Percentiles rank a stretch among this genome's conserved stretches.
These are phyloP conservation scores for Nemania sp. DNA, from an alignment of 2,329 filamentous ascomycete species.

Conservation along the genomic window DNA sequence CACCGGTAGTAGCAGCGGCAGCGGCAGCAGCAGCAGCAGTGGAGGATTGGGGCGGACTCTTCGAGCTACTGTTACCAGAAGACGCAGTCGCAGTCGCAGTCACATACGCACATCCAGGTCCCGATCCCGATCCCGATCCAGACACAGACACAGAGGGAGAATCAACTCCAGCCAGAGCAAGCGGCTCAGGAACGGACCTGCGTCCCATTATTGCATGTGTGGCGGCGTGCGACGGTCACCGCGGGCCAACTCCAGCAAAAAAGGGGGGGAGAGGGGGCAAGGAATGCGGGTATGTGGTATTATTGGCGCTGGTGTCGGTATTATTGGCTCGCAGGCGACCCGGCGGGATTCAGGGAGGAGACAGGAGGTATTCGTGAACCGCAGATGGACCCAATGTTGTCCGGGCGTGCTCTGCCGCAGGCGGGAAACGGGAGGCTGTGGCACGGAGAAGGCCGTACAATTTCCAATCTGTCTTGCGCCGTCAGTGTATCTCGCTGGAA, in stretches of 20 bases:
- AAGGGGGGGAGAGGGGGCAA: neutral
- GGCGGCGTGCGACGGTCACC: constrained; percentile 23
- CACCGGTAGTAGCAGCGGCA: no score
- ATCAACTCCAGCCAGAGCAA: constrained; percentile 50
- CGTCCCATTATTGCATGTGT: constrained; percentile 53
- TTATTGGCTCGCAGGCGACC: constrained; percentile 24
- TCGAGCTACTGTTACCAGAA: no score
- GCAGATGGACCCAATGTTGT: no score
- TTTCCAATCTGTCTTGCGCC: constrained; percentile 35
- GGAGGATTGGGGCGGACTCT: no score
- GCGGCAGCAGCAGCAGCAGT: no score
- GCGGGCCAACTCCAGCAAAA: constrained; percentile 25
- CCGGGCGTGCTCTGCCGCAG: neutral
- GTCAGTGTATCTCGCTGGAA: constrained; percentile 42
- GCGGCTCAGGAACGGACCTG: constrained; percentile 61
- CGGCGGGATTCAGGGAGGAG: constrained; percentile 25
- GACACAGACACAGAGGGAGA: constrained; percentile 20
- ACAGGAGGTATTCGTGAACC: no score
- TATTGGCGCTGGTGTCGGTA: constrained; percentile 5
- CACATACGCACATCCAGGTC: no score
- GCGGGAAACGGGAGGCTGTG: neutral
- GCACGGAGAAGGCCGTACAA: constrained; percentile 4
- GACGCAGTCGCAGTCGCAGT: no score
- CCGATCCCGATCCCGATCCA: no score
- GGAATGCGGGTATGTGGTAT: neutral